phyloP scores from a whole-genome alignment of 2,329 filamentous ascomycete species.

The Trichoderma harzianum region DNA sequence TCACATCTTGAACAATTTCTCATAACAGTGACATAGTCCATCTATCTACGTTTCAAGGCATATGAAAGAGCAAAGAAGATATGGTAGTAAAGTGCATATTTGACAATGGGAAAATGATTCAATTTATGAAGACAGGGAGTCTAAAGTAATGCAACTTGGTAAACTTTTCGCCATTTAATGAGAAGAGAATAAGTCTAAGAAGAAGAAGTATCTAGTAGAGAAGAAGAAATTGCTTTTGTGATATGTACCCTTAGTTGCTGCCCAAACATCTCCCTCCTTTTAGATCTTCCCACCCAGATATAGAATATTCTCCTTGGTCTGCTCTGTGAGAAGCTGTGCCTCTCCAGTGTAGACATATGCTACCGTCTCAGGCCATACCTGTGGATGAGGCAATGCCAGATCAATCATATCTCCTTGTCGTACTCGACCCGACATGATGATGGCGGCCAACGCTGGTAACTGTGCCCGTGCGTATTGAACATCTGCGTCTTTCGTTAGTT shows the following conservation, averaged over 20 bases:
- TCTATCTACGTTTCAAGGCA: no score
- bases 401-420: conserved; percentile 52
- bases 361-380: conserved; percentile 55
- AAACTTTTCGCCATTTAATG: background rate
- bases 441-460: conserved; percentile 52
- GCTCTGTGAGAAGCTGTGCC: conserved; percentile 41
- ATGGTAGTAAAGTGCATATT: no score
- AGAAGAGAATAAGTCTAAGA: background rate
- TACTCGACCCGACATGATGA: conserved; percentile 54
- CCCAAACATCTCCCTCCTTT: background rate
- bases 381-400: conserved; percentile 55
- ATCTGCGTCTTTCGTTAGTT: conserved; percentile 22
- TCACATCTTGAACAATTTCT: no score
- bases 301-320: conserved; percentile 50
- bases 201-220: background rate
- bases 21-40: no score
- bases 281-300: conserved; percentile 52
- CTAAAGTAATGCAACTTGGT: background rate
- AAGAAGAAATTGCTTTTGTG: background rate
- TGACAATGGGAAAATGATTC: background rate
- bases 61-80: background rate
- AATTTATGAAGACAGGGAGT: background rate
- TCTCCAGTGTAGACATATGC: conserved; percentile 53
- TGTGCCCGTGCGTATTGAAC: conserved; percentile 31
- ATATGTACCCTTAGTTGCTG: background rate